These are phyloP conservation scores for Puccinia novopanici DNA, from an alignment of 1,284 basidiomycete species.

Conservation along the genomic window DNA sequence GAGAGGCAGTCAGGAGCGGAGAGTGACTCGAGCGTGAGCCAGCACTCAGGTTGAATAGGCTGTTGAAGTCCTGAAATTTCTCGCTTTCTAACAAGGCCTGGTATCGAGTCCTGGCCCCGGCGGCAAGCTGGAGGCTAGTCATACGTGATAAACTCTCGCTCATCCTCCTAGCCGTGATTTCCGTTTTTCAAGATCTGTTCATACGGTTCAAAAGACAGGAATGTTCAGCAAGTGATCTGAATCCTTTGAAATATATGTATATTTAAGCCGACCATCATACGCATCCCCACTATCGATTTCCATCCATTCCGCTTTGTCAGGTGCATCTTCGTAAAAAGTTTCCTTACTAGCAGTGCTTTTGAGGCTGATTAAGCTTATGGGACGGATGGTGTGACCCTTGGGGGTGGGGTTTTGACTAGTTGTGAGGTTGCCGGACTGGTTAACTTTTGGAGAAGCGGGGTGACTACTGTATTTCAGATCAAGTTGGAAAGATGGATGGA, in stretches of 20 bases:
- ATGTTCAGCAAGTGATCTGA: neutral
- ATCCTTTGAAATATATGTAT: neutral
- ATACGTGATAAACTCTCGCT: conserved; percentile 8
- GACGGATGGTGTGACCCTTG: neutral
- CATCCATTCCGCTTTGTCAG: conserved; percentile 37
- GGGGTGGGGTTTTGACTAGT: neutral
- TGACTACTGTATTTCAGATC: neutral
- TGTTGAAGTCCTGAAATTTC: neutral
- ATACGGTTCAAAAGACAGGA: too few relatives aligned
- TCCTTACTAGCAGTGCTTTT: conserved; percentile 1
- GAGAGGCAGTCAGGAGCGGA: neutral
- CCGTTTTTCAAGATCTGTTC: conserved; percentile 34
- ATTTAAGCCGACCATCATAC: conserved; percentile 23
- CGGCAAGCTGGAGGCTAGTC: conserved; percentile 1
- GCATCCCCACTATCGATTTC: conserved; percentile 29
- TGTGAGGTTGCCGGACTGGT: too few relatives aligned
- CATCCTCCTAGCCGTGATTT: conserved; percentile 4
- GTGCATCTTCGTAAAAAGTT: conserved; percentile 28
- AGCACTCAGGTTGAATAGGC: neutral
- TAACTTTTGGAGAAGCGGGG: neutral
- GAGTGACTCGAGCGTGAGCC: neutral
- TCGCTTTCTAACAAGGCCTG: neutral
- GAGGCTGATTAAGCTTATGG: neutral
- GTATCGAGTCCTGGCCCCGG: conserved; percentile 1
- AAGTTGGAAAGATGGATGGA: too few relatives aligned